Conservation (phyloP, 2,329 filamentous ascomycete genomes). For the Pseudophaeomoniella oleicola region DNA sequence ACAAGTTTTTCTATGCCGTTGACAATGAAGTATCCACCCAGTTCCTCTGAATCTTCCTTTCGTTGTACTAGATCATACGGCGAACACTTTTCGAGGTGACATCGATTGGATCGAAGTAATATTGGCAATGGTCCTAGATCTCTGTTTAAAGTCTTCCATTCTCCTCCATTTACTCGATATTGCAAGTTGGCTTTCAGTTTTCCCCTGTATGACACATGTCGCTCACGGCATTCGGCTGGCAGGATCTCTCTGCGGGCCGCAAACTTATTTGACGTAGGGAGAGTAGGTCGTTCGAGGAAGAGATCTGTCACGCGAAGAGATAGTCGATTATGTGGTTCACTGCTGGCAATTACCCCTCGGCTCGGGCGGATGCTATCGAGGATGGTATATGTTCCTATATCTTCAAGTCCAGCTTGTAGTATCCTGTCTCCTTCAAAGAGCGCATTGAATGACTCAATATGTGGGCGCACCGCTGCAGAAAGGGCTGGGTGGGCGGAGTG, state of each 20-base stretch:
- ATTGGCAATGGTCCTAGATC: conserved; percentile 83
- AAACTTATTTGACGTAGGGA: conserved; percentile 73
- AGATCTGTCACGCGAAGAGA: conserved; percentile 67
- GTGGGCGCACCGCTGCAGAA: conserved; percentile 72
- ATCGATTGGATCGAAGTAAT: conserved; percentile 87
- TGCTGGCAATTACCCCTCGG: conserved; percentile 16
- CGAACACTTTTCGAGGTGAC: conserved; percentile 74
- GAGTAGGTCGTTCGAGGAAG: conserved; percentile 63
- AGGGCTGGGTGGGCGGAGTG: conserved; percentile 77
- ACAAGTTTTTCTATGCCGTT: conserved; percentile 97
- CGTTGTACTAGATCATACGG: conserved; percentile 68
- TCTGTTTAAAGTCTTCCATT: conserved; percentile 66
- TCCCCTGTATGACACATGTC: conserved; percentile 81
- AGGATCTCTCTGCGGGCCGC: conserved; percentile 66
- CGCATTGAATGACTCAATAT: conserved; percentile 91
- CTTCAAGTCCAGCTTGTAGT: conserved; percentile 60
- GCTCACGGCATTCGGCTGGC: conserved; percentile 85
- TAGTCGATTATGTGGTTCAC: conserved; percentile 49
- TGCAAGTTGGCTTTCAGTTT: conserved; percentile 72
- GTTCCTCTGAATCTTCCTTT: conserved; percentile 91
- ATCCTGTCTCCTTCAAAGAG: conserved; percentile 63
- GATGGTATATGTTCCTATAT: conserved; percentile 81
- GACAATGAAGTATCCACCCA: conserved; percentile 93
- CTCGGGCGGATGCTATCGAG: conserved; percentile 47
- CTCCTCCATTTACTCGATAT: conserved; percentile 73